phyloP scores from a whole-genome alignment of 2,329 filamentous ascomycete genomes.

The Parafenestella ontariensis region DNA sequence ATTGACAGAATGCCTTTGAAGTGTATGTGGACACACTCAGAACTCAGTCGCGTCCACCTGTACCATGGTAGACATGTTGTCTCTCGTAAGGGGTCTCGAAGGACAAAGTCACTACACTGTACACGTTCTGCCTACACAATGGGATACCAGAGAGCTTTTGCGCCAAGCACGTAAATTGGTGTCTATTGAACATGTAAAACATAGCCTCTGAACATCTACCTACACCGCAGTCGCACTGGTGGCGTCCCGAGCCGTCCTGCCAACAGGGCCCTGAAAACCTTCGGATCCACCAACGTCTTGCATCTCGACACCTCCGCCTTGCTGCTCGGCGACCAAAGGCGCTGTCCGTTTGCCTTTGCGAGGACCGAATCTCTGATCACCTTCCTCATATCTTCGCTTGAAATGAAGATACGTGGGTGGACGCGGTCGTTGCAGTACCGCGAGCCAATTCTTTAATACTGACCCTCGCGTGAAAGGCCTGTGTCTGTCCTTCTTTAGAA shows the following conservation, averaged over 20 bases:
- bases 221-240: constrained; percentile 18
- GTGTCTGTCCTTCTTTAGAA: constrained; percentile 88
- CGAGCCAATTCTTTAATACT: constrained; percentile 77
- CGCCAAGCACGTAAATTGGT: not conserved
- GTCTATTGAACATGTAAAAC: not conserved
- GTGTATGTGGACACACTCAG: not conserved
- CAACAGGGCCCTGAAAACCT: constrained; percentile 45
- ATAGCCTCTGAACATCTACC: constrained; percentile 2
- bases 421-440: constrained; percentile 81
- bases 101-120: not conserved
- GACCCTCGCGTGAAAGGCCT: constrained; percentile 84
- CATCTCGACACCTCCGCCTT: constrained; percentile 73
- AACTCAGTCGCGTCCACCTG: not conserved
- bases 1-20: not conserved
- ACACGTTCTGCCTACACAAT: not conserved
- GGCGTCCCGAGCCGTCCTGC: constrained; percentile 25
- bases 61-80: not conserved
- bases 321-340: constrained; percentile 58
- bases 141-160: not conserved
- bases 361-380: constrained; percentile 82
- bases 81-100: not conserved
- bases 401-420: constrained; percentile 90
- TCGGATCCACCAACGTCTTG: constrained; percentile 54
- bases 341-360: constrained; percentile 61
- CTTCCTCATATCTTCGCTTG: constrained; percentile 76